Percentiles rank a stretch among this genome's conserved stretches.
Conservation (phyloP, 805 yeast species). For the Ogataea polymorpha region DNA sequence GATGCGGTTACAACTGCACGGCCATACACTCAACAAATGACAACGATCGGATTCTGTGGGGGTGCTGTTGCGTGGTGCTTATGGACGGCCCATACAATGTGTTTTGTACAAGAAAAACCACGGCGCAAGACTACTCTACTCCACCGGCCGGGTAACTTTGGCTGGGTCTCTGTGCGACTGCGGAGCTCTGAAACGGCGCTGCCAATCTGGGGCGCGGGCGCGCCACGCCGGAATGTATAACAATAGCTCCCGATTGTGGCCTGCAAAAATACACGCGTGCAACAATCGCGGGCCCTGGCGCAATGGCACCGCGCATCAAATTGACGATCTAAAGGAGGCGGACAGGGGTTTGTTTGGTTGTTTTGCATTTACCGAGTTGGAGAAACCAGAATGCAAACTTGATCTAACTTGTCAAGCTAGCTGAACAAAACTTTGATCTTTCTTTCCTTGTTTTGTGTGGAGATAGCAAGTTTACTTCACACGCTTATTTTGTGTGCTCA, state of each 20-base stretch:
- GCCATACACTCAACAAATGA: constrained; percentile 1
- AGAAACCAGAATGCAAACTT: not conserved
- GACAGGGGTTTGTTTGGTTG: constrained; percentile 1
- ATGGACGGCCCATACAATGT: constrained; percentile 4
- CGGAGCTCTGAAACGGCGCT: no score
- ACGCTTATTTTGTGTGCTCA: not conserved
- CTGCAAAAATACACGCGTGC: constrained; percentile 1
- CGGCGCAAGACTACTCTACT: not conserved
- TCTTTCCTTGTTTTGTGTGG: not conserved
- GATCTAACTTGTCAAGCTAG: no score
- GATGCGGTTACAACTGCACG: not conserved
- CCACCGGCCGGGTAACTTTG: no score
- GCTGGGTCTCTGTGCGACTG: no score
- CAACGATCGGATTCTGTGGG: not conserved
- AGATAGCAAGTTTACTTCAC: not conserved
- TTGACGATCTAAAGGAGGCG: constrained; percentile 2
- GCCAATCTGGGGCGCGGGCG: no score
- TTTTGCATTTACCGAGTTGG: not conserved
- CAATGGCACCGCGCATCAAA: constrained; percentile 2
- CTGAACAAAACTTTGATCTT: not conserved
- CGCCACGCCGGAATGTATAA: not conserved
- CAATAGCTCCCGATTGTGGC: not conserved
- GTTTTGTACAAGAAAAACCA: not conserved
- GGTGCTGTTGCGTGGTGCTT: constrained; percentile 1
- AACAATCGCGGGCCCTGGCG: not conserved